Evolutionary conservation across 352 stramenopile genomes (phyloP), one percentile per base, ranked within the genome.

Genomic region (Aphanomyces stellatus): DNA sequence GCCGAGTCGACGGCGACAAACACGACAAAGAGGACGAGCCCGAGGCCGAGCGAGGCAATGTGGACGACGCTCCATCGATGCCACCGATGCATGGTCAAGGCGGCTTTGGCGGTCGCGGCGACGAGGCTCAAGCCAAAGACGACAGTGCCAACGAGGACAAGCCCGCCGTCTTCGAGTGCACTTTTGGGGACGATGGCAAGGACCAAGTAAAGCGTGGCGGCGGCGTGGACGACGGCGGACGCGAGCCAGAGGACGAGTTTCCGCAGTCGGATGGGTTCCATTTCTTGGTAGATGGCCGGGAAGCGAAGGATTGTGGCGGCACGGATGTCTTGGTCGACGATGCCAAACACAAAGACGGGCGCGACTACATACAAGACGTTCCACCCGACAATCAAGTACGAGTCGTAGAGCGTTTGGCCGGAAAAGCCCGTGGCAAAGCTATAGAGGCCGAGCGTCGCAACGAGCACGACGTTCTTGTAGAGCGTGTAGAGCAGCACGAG

Each of bases 291-390:
- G 0, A 91, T 81, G 53, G 84, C 87, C 0, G 86, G 86, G 49
- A 88, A 90, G 3, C 74, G 71, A 2, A 91, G 65, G 17, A 92
- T 77, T 0, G 82, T 75, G 0, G 70, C 64, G 35, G 88, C 80
- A 4, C 78, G 72, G 65, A 95, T 90, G 40, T 95, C 86, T 71
- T 92, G 79, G 31, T 95, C 86, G 0, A 76, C 74, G 53, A 95
- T 90, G 0, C 84, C 88, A 35, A 96, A 71, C 28, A 95, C 87
- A 34, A 95, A 82, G 69, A 99, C 97, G 4, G 97, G 96, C 8
- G 98, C 61, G 15, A 91, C 67, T 0, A 90, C 98, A 61, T 95
- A 97, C 7, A 98, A 74, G 59, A 99, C 92, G 69, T 98, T 99
- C 77, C 96, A 98, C 4, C 86, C 84, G 24, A 93, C 84, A 80